Evolutionary conservation across 257 asterid species (phyloP), one percentile per base, ranked within the genome.

Genomic region (Perilla frutescens): DNA sequence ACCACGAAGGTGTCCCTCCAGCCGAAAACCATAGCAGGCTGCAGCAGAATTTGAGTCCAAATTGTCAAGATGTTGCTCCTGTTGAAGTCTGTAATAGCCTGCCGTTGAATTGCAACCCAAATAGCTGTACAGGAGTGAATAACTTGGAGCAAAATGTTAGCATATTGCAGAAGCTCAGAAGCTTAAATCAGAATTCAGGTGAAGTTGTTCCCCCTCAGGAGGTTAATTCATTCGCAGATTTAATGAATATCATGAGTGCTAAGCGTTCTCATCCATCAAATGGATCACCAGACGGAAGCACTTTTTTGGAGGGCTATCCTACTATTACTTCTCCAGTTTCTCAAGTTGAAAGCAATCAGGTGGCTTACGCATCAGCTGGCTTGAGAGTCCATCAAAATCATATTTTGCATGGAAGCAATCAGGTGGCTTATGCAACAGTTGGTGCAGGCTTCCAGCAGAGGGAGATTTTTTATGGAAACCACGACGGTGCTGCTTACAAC

Each of bases 171-270:
- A 51, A 71, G 50, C 57, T 57, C 44, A 58, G 79, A 62, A 77
- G 41, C 49, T 71, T 71, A 70, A 64, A 66, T 71, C 83, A 63
- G n/a, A 80, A 72, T 66, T 48, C 71, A 49, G 82, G 75, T 11
- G 79, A 76, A 59, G 72, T n/a, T 59, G 71, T 76, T 44, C 70
- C 64, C 49, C 75, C 70, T 64, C 69, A 48, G 69, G 56, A 60
- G 69, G 76, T 71, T 61, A 20, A 48, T 48, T 68, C 90, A n/a
- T 77, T 80, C 62, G 81, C 80, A 66, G 87, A 88, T 40, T 56
- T 88, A 57, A 37, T 83, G 63, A 77, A 81, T 41, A 72, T 14
- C 78, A 68, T 44, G 50, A 81, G 82, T 61, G 77, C 77, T 13
- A 59, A 34, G 10, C 44, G 9, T 36, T 57, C 60, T 51, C 57